Evolutionary conservation across 257 asterid genomes (phyloP).

Genomic region (Solanum chiquidenum): DNA sequence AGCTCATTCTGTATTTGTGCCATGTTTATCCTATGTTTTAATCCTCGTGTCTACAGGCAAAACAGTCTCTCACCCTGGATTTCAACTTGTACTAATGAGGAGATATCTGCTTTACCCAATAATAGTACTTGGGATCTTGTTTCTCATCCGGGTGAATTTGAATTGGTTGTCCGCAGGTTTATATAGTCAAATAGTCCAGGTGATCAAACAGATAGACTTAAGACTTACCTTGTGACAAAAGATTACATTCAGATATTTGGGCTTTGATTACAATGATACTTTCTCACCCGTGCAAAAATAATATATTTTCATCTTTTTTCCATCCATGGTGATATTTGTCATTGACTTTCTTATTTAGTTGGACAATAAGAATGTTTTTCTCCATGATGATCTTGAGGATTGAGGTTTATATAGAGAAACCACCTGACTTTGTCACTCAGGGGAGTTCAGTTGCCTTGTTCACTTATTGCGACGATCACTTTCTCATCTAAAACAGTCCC

Average conservation of each 20-base stretch:
- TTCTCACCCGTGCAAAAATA: neutral
- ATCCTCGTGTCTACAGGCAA: neutral
- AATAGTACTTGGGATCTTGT: neutral
- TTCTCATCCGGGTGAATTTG: neutral
- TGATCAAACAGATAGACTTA: neutral
- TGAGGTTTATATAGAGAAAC: neutral
- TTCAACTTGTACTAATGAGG: neutral
- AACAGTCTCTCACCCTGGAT: neutral
- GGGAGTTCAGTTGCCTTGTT: neutral
- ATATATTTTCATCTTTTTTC: neutral
- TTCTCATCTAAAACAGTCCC: neutral
- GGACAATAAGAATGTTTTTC: neutral
- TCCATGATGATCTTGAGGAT: neutral
- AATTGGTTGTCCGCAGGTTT: neutral
- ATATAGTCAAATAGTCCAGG: neutral
- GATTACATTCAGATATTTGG: neutral
- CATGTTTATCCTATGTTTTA: neutral
- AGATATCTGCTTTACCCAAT: neutral
- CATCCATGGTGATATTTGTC: neutral
- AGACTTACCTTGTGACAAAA: neutral
- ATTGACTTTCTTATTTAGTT: neutral
- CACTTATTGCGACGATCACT: neutral
- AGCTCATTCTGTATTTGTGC: neutral
- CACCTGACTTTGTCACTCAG: neutral
- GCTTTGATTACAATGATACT: neutral